A percentile compares a stretch with the other conserved stretches of the same genome.
phyloP scores from a whole-genome alignment of 2,329 filamentous ascomycete species.

The Macroventuria anomochaeta region DNA sequence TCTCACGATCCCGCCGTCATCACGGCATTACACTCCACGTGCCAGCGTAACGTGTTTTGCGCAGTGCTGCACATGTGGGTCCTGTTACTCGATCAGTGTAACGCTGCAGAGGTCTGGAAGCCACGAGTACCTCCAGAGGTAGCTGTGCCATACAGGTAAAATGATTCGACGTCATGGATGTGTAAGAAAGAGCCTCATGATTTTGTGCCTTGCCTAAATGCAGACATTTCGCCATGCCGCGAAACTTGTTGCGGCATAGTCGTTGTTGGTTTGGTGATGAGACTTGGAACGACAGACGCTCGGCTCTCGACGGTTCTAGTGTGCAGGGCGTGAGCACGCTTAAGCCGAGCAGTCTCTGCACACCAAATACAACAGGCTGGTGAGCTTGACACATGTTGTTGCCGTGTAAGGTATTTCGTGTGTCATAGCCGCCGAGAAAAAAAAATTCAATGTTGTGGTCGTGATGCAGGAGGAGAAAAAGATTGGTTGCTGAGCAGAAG shows the following conservation, averaged over 20 bases:
- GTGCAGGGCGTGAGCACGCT: slow-evolving; percentile 2
- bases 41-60: neutral
- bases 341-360: slow-evolving; percentile 18
- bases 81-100: slow-evolving; percentile 7
- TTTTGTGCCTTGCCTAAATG: neutral
- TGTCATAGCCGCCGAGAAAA: slow-evolving; percentile 29
- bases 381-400: slow-evolving; percentile 30
- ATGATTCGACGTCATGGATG: slow-evolving; percentile 13
- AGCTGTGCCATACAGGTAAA: neutral
- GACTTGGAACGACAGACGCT: slow-evolving; percentile 3
- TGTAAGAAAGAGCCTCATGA: slow-evolving; percentile 11
- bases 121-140: neutral
- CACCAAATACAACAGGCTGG: slow-evolving; percentile 2
- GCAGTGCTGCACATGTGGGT: slow-evolving; percentile 11
- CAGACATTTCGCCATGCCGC: slow-evolving; percentile 16
- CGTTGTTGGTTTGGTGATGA: slow-evolving; percentile 10
- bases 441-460: slow-evolving; percentile 16
- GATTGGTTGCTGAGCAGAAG: slow-evolving; percentile 21
- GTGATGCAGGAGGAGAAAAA: slow-evolving; percentile 12
- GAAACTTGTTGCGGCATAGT: slow-evolving; percentile 5
- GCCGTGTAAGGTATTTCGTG: slow-evolving; percentile 31
- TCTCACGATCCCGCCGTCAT: slow-evolving; percentile 18
- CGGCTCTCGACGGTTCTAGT: slow-evolving; percentile 6
- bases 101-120: slow-evolving; percentile 14
- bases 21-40: slow-evolving; percentile 8